phyloP scores from a whole-genome alignment of 2,329 filamentous ascomycete species.

The Fusarium clavum region DNA sequence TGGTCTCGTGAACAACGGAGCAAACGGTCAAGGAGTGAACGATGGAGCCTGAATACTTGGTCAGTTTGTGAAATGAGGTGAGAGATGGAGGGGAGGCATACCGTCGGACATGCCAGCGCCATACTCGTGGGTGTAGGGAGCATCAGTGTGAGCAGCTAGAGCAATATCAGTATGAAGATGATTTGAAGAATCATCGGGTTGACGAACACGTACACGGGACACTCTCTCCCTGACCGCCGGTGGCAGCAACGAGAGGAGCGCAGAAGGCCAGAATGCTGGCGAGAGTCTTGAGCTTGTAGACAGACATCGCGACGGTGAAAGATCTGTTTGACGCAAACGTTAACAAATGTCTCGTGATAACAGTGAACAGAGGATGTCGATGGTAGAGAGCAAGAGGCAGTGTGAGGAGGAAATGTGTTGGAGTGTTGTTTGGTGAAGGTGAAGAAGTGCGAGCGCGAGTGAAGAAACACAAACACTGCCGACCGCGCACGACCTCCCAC shows the following conservation, averaged over 20 bases:
- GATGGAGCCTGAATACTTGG: conserved; percentile 44
- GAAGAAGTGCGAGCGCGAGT: background rate
- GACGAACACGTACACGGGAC: conserved; percentile 38
- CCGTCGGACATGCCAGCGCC: conserved; percentile 51
- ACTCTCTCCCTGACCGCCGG: conserved; percentile 25
- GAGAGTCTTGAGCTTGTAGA: conserved; percentile 47
- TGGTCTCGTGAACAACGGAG: conserved; percentile 51
- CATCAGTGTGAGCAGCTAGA: conserved; percentile 48
- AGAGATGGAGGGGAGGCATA: conserved; percentile 28
- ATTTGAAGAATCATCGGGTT: background rate
- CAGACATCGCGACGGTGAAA: conserved; percentile 44
- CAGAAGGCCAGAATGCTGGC: conserved; percentile 40
- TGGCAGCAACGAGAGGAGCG: conserved; percentile 36
- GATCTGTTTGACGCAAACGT: conserved; percentile 13
- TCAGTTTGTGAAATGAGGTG: background rate
- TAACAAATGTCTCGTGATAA: background rate
- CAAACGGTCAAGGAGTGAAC: conserved; percentile 54
- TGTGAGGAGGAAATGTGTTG: background rate
- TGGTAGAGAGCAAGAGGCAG: background rate
- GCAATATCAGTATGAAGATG: conserved; percentile 4
- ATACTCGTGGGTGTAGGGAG: conserved; percentile 48
- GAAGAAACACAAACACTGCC: background rate
- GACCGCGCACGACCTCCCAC: background rate
- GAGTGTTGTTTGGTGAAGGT: background rate
- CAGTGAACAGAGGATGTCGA: too few species aligned